Evolutionary conservation across 2,329 filamentous ascomycete species (phyloP).

Genomic region (Septoria petroselini): DNA sequence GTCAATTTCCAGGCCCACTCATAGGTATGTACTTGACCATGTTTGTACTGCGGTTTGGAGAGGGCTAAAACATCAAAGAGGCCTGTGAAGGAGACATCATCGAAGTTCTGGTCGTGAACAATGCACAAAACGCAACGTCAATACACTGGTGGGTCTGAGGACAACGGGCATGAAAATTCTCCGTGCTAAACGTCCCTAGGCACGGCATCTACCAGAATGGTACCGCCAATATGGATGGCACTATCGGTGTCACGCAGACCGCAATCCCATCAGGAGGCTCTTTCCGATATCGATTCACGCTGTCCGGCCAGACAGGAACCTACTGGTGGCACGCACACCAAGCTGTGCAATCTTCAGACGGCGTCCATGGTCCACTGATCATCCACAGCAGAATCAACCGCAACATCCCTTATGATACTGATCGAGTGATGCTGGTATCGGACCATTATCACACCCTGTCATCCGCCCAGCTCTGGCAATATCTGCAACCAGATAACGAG

Average conservation of each 20-base stretch:
- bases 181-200: no score
- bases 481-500: conserved; percentile 50
- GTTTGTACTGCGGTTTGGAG: no score
- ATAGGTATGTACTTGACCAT: conserved; percentile 24
- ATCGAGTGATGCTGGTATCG: conserved; percentile 62
- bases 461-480: conserved; percentile 50
- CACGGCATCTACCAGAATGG: conserved; percentile 37
- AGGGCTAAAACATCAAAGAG: no score
- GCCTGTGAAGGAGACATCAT: conserved; percentile 39
- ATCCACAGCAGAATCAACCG: conserved; percentile 53
- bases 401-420: conserved; percentile 47
- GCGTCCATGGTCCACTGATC: conserved; percentile 59
- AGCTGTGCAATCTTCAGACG: conserved; percentile 58
- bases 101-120: conserved; percentile 39
- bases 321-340: conserved; percentile 65
- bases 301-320: conserved; percentile 44
- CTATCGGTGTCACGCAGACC: conserved; percentile 35
- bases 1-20: conserved; percentile 36
- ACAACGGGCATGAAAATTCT: no score
- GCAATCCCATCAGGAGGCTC: conserved; percentile 35
- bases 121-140: conserved; percentile 39
- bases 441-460: conserved; percentile 65
- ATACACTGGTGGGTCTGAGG: no score
- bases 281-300: conserved; percentile 50
- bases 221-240: conserved; percentile 36